Evolutionary conservation across 192 early-diverging fungal species (phyloP).

Genomic region (Phlyctochytrium planicorne): DNA sequence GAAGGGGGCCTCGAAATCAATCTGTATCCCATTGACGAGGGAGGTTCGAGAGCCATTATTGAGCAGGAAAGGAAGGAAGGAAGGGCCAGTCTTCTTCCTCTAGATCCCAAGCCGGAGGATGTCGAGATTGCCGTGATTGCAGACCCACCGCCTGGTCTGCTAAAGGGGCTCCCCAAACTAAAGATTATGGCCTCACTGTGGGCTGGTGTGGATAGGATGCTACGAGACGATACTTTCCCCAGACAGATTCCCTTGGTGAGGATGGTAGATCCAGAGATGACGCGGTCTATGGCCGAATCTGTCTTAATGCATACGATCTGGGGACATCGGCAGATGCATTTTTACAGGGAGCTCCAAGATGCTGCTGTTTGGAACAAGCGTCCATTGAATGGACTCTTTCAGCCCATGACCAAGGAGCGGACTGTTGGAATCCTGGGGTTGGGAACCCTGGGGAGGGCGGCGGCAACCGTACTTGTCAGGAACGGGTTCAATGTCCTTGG

Average conservation of each 20-base stretch:
- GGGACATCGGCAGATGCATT: neutral
- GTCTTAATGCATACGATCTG: neutral
- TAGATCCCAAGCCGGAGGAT: neutral
- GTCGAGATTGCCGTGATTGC: slow-evolving; percentile 3
- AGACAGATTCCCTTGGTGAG: neutral
- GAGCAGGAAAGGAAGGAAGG: no score
- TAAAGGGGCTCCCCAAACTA: neutral
- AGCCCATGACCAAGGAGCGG: slow-evolving; percentile 1
- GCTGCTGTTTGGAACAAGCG: neutral
- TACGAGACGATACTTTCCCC: neutral
- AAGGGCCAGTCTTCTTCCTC: neutral
- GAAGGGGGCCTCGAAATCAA: neutral
- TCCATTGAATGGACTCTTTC: neutral
- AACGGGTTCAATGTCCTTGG: neutral
- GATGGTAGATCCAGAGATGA: slow-evolving; percentile 1
- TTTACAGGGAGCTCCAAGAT: neutral
- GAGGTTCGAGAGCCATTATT: neutral
- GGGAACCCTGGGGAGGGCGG: neutral
- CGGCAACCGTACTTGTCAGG: neutral
- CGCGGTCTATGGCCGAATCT: neutral
- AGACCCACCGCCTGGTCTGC: neutral
- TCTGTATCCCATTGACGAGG: neutral
- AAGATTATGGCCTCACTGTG: neutral
- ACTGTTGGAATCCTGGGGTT: neutral
- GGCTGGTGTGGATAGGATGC: slow-evolving; percentile 1